Evolutionary conservation across 768 basidiomycete species (phyloP).

Genomic region (Podaxis sp.): DNA sequence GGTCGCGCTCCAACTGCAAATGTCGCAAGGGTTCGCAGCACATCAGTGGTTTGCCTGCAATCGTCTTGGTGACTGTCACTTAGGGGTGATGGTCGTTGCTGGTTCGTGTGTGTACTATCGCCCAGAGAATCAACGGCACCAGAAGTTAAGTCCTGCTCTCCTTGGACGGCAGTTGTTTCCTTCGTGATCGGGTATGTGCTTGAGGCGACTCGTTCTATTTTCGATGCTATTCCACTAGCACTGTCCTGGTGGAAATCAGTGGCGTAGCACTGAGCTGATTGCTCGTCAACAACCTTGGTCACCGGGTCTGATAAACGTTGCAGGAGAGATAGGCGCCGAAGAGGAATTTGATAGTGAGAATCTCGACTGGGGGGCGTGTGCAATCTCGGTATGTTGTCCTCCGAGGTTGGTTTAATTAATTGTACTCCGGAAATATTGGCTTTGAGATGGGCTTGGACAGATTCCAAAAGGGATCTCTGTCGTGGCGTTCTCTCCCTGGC

Average conservation of each 20-base stretch:
- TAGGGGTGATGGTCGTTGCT: constrained; percentile 5
- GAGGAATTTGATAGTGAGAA: not conserved
- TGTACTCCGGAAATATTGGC: not conserved
- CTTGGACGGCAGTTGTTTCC: not conserved
- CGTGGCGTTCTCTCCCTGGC: not conserved
- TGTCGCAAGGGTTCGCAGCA: not conserved
- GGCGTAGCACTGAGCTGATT: not conserved
- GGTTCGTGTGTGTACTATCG: not conserved
- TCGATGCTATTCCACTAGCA: not conserved
- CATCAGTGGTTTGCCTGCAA: not conserved
- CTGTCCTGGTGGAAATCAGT: not conserved
- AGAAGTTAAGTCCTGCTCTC: not conserved
- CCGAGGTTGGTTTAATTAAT: not conserved
- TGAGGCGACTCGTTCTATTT: not conserved
- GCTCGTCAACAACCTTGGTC: not conserved
- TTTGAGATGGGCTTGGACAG: constrained; percentile 2
- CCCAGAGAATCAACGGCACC: not conserved
- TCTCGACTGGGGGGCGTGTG: not conserved
- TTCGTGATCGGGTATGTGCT: not conserved
- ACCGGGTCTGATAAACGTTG: constrained; percentile 1
- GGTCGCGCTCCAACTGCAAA: not conserved
- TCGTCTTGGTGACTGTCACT: constrained; percentile 6
- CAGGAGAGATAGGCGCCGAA: not conserved
- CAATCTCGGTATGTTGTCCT: not conserved
- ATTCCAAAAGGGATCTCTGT: not conserved